Conservation (phyloP, 305 asterid species). For the Fraxinus angustifolia region DNA sequence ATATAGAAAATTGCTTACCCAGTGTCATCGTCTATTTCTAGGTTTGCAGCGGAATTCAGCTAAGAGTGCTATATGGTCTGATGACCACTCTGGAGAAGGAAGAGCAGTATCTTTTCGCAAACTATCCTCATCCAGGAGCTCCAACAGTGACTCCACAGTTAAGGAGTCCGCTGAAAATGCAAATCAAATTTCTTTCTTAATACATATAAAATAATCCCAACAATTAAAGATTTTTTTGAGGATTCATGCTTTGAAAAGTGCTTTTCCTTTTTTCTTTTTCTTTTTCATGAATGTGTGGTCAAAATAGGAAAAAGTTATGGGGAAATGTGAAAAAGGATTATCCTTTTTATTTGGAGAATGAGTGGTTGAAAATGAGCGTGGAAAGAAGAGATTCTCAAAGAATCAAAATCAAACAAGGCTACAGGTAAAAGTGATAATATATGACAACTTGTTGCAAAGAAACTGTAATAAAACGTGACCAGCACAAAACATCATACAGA, state of each 20-base stretch:
- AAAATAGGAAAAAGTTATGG: neutral
- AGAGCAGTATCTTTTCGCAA: constrained; percentile 90
- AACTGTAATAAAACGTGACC: neutral
- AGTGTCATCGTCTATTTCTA: constrained; percentile 59
- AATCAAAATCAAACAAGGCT: neutral
- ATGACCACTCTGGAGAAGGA: constrained; percentile 98
- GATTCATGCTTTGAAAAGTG: too few species aligned
- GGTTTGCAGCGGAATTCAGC: constrained; percentile 93
- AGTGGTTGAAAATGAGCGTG: neutral
- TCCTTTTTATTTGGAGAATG: neutral
- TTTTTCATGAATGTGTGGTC: neutral
- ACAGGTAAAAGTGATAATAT: neutral
- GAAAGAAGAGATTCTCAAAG: neutral
- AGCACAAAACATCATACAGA: neutral
- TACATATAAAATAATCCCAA: neutral
- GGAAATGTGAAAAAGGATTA: neutral
- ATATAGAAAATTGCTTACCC: constrained; percentile 28
- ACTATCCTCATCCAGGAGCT: constrained; percentile 90
- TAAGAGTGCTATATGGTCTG: constrained; percentile 91
- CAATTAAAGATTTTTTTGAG: neutral
- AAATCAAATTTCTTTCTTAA: constrained; percentile 5
- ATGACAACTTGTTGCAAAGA: neutral
- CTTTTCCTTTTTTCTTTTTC: too few species aligned
- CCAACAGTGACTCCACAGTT: constrained; percentile 85
- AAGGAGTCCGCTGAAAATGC: constrained; percentile 73